Evolutionary conservation across 1,139 yeast species (phyloP).

Genomic region (Lizanozyma gosingica): DNA sequence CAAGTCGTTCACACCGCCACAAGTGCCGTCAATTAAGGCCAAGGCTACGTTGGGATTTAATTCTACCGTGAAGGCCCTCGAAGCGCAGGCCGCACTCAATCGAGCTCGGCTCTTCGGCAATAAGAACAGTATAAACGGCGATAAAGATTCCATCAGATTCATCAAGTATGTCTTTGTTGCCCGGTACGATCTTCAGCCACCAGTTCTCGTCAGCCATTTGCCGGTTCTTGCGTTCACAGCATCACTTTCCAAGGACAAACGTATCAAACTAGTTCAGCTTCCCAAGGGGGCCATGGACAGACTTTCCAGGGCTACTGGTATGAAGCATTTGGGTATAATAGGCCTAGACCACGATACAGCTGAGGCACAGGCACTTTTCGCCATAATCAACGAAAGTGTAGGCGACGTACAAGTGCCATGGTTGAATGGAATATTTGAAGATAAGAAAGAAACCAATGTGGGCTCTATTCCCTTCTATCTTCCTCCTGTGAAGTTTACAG

Average conservation of each 20-base stretch:
- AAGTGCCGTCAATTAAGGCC: conserved; percentile 17
- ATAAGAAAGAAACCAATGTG: too few species aligned
- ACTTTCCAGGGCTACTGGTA: conserved; percentile 19
- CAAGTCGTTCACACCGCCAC: conserved; percentile 6
- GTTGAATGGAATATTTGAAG: conserved; percentile 20
- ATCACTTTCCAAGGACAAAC: conserved; percentile 15
- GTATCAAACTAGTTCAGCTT: conserved; percentile 44
- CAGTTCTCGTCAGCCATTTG: conserved; percentile 39
- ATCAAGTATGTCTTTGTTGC: conserved; percentile 42
- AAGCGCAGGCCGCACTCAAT: conserved; percentile 30
- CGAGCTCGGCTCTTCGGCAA: conserved; percentile 3
- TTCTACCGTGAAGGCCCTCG: conserved; percentile 40
- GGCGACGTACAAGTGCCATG: conserved; percentile 36
- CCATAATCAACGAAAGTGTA: conserved; percentile 21
- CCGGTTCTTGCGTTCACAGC: conserved; percentile 45
- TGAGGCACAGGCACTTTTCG: conserved; percentile 22
- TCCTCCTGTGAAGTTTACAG: not conserved
- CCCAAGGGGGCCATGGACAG: conserved; percentile 38
- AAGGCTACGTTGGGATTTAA: conserved; percentile 44
- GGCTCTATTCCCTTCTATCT: not conserved
- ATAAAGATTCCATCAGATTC: conserved; percentile 3
- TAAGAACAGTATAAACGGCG: conserved; percentile 7
- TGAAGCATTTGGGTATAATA: conserved; percentile 8
- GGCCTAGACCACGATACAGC: conserved; percentile 8
- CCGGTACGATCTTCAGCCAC: conserved; percentile 42